These are phyloP conservation scores for Trichoderma oligosporum DNA, from an alignment of 2,329 filamentous ascomycete genomes.

Conservation along the genomic window DNA sequence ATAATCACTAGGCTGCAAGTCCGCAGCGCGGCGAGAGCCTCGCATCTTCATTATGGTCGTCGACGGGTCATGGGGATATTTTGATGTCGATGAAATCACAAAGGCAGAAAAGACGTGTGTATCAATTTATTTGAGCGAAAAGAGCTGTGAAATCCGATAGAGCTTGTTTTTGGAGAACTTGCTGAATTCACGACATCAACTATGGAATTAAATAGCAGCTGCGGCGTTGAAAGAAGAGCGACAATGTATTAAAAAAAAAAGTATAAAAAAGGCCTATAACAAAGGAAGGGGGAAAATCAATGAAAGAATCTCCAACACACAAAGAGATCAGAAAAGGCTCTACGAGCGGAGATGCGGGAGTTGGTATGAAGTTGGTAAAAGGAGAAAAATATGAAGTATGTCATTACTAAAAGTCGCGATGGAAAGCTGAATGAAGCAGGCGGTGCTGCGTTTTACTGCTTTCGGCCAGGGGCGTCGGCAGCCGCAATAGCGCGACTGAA, in stretches of 20 bases:
- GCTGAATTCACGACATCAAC: neutral
- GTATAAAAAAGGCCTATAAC: neutral
- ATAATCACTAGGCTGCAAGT: conserved; percentile 58
- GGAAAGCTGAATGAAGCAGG: conserved; percentile 1
- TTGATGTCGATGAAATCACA: too few relatives aligned
- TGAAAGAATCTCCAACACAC: neutral
- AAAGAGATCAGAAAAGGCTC: conserved; percentile 2
- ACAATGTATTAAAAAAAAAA: neutral
- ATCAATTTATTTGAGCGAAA: neutral
- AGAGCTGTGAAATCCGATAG: neutral
- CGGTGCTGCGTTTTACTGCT: conserved; percentile 9
- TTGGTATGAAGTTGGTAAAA: neutral
- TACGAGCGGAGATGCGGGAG: neutral
- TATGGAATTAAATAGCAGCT: neutral
- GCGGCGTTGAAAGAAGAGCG: neutral
- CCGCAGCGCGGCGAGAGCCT: conserved; percentile 53
- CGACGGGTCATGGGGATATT: conserved; percentile 24
- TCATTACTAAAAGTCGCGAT: too few relatives aligned
- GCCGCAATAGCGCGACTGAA: conserved; percentile 8
- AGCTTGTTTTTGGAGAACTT: neutral
- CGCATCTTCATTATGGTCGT: conserved; percentile 35
- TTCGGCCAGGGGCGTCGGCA: neutral
- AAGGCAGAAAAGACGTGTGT: neutral
- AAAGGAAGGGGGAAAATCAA: neutral
- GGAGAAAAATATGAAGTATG: conserved; percentile 5